phyloP scores from a whole-genome alignment of 2,329 filamentous ascomycete species.

The Colletotrichum sp. region DNA sequence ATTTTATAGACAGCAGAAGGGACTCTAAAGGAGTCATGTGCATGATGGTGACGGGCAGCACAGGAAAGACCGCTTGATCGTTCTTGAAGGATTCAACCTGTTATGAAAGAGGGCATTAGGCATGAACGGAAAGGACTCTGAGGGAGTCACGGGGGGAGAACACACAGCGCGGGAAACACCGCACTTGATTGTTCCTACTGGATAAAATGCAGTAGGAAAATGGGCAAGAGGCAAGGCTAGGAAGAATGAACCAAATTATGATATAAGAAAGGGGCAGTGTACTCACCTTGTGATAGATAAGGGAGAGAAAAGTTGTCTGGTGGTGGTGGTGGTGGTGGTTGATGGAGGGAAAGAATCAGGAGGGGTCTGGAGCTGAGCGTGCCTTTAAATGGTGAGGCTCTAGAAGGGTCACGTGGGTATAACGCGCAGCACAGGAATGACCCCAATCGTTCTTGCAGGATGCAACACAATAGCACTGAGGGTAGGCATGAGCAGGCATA shows the following conservation, averaged over 20 bases:
- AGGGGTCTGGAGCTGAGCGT: background rate
- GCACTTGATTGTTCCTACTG: background rate
- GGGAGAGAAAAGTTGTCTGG: background rate
- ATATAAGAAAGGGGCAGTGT: background rate
- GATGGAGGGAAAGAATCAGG: background rate
- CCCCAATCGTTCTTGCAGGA: background rate
- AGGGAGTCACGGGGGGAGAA: background rate
- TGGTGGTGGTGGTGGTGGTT: background rate
- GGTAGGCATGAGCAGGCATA: background rate
- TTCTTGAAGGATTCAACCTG: background rate
- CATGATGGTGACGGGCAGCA: background rate
- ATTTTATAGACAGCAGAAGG: background rate
- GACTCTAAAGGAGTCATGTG: background rate
- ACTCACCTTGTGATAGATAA: background rate
- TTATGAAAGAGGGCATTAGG: background rate
- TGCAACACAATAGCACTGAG: background rate
- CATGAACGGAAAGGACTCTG: background rate
- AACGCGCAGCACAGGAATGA: background rate
- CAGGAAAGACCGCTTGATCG: background rate
- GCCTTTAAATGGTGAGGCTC: background rate
- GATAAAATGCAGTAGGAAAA: accelerated
- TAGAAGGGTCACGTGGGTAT: background rate
- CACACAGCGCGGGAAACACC: background rate
- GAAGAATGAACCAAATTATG: background rate
- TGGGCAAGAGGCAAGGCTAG: background rate